Percentiles rank a stretch among this genome's conserved stretches.
phyloP scores from a whole-genome alignment of 1,284 basidiomycete species.

The Naganishia sp. region DNA sequence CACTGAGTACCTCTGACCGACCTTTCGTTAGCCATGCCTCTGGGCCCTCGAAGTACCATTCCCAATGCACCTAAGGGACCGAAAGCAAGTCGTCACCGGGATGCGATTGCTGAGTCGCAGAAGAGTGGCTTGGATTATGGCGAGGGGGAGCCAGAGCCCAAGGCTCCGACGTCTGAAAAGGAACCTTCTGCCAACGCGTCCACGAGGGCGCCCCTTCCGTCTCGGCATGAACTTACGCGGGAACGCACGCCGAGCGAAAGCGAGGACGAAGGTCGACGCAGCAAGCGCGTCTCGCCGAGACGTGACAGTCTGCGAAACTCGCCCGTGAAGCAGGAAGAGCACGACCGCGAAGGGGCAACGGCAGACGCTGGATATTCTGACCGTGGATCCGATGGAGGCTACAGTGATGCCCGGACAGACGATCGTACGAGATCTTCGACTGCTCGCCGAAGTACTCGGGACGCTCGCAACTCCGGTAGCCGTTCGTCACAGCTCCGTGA shows the following conservation, averaged over 20 bases:
- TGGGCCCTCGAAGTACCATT: conserved; percentile 30
- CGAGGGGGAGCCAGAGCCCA: conserved; percentile 20
- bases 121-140: conserved; percentile 33
- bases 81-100: conserved; percentile 32
- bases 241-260: conserved; percentile 12
- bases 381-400: conserved; percentile 18
- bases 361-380: conserved; percentile 2
- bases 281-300: conserved; percentile 17
- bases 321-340: conserved; percentile 11
- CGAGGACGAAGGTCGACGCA: conserved; percentile 9
- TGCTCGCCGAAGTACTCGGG: neutral
- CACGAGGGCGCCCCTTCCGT: conserved; percentile 8
- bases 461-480: conserved; percentile 8
- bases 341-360: conserved; percentile 1
- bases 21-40: conserved; percentile 7
- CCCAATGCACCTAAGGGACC: conserved; percentile 32
- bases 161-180: neutral
- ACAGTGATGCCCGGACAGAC: conserved; percentile 14
- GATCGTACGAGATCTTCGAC: conserved; percentile 12
- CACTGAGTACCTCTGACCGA: neutral
- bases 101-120: conserved; percentile 15
- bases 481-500: conserved; percentile 3
- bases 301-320: conserved; percentile 18
- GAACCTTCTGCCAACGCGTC: conserved; percentile 7
- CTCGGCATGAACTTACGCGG: conserved; percentile 10